Conservation (phyloP, 208 protist species). For the Acanthamoeba castellanii region DNA sequence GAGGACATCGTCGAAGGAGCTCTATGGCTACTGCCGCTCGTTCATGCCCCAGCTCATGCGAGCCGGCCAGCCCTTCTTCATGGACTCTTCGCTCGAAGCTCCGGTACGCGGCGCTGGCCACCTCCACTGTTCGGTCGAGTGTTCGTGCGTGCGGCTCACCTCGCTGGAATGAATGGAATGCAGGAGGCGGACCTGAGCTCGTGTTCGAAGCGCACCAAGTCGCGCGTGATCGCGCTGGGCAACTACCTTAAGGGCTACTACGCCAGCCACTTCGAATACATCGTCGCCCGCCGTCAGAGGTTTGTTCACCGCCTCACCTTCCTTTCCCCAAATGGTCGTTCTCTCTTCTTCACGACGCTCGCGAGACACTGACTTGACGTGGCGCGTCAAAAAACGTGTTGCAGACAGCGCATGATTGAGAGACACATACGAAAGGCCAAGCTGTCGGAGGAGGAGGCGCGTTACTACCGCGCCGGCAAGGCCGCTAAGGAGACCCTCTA, state of each 20-base stretch:
- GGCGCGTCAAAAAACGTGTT: neutral
- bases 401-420: neutral
- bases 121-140: neutral
- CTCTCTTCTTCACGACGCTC: neutral
- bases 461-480: slow-evolving; percentile 39
- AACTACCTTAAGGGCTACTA: slow-evolving; percentile 60
- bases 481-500: slow-evolving; percentile 42
- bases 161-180: neutral
- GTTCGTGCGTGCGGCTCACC: neutral
- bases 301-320: neutral
- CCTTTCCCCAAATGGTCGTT: neutral
- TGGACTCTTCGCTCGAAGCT: neutral
- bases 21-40: slow-evolving; percentile 43
- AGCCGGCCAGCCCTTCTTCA: slow-evolving; percentile 14
- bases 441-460: slow-evolving; percentile 6
- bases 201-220: slow-evolving; percentile 22
- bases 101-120: neutral
- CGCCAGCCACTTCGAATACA: slow-evolving; percentile 41
- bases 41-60: slow-evolving; percentile 46
- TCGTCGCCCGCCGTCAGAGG: slow-evolving; percentile 26
- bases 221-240: slow-evolving; percentile 37
- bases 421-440: slow-evolving; percentile 27
- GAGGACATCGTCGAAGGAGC: slow-evolving; percentile 34
- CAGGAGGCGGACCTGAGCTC: slow-evolving; percentile 5
- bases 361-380: neutral